phyloP scores from a whole-genome alignment of 2,329 filamentous ascomycete species.

The Ilyonectria mors-panacis region DNA sequence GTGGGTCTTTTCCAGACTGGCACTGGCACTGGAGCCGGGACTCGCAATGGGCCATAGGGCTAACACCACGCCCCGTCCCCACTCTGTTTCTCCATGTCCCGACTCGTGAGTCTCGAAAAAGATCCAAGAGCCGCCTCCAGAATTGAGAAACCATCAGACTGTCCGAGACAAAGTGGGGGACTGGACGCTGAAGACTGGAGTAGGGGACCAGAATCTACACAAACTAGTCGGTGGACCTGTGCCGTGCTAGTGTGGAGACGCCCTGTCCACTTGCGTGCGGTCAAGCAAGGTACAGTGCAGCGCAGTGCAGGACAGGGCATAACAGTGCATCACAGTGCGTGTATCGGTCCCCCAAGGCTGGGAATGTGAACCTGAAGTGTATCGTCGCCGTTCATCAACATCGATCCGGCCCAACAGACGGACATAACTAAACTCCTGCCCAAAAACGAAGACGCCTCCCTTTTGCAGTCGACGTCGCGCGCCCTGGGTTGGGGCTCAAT shows the following conservation, averaged over 20 bases:
- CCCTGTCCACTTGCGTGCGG: conserved; percentile 18
- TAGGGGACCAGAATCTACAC: not conserved
- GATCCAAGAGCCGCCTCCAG: not conserved
- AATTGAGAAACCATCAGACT: not conserved
- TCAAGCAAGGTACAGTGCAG: conserved; percentile 33
- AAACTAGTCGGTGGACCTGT: conserved; percentile 27
- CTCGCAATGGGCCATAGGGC: conserved; percentile 14
- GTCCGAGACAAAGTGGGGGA: not conserved
- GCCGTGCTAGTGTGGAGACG: conserved; percentile 3
- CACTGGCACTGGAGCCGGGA: conserved; percentile 14
- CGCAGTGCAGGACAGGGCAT: conserved; percentile 17
- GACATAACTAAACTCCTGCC: conserved; percentile 3
- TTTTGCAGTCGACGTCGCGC: not conserved
- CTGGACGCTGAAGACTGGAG: not conserved
- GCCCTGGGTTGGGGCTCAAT: conserved; percentile 13
- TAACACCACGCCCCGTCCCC: conserved; percentile 19
- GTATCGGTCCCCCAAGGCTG: conserved; percentile 3
- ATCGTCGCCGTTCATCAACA: conserved; percentile 10
- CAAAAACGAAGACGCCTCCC: conserved; percentile 16
- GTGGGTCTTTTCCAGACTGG: conserved; percentile 26
- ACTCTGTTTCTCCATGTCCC: not conserved
- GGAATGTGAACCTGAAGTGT: not conserved
- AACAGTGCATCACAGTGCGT: conserved; percentile 27
- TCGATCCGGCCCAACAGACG: conserved; percentile 4
- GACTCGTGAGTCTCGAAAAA: not conserved